Base-by-base conservation (phyloP, 1,284 basidiomycete genomes). In the Puccinia novopanici region DNA sequence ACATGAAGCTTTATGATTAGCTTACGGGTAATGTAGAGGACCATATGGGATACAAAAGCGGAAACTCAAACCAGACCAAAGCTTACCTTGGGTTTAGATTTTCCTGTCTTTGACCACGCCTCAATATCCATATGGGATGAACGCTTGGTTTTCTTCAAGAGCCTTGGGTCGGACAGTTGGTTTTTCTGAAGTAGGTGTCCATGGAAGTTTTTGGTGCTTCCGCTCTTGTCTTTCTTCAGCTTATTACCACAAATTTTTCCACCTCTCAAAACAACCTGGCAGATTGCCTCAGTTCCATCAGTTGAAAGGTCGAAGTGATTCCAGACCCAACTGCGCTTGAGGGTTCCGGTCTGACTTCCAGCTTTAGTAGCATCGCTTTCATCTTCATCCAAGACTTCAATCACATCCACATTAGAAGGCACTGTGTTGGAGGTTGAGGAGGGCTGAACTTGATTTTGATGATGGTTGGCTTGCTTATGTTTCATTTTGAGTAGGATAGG, bases 311-410 rank as follows among this genome's bases (percentile, higher is more conserved):
- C 27, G 19, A 73, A 73, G 19, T 73, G 54, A 27, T n/a, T 40
- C 70, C 70, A 52, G 12, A 72, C 70, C 70, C 70, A 72, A 34
- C 70, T 67, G 2, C 19, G 45, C 19, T 67, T 24, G 45, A 45
- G n/a, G 45, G 45, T 45, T 45, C 45, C 15, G 45, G 15, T 6
- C 8, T 45, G 6, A 15, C 15, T 45, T 45, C 45, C 8, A 8
- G 45, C 8, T 45, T 45, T 45, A 6, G 45, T 45, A 6, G 45
- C 15, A 8, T 45, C 8, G 15, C 8, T 45, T 45, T 45, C 15
- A 15, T 45, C 45, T 15, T 45, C 45, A 45, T 45, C 45, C 45
- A 45, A 8, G 45, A n/a, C n/a, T n/a, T 45, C 45, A 15, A 45
- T 45, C 8, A 45, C 45, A 45, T 8, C 45, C 45, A 45, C 45